Base-by-base conservation (phyloP, 306 rosid species). In the Corylus americana region DNA sequence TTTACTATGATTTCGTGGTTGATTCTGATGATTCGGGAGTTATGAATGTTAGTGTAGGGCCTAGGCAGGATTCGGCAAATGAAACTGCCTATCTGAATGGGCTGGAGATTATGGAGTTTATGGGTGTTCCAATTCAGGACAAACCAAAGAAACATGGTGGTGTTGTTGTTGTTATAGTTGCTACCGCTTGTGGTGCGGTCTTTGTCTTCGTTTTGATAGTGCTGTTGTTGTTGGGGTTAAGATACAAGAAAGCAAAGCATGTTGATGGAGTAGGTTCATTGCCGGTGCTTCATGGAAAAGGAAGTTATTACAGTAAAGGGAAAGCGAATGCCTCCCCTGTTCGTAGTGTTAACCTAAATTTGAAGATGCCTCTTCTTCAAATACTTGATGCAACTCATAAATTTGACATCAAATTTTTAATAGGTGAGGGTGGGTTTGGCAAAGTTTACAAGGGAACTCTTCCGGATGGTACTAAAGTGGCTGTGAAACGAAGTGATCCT, bases 381-480 rank as follows among this genome's bases (percentile, higher is more conserved):
- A 73, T 89, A 70, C 89, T 73, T n/a, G 7, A 50, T 0, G 92
- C 89, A 2, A 89, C 92, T 1, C 74, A 73, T 53, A 83, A 81
- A 25, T 89, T 89, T 9, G 71, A 83, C 3, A 53, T 51, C 4
- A 79, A 79, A 50, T 39, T 81, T 59, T 42, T 87, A 10, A 82
- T 87, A n/a, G 88, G 90, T 5, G 83, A 74, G 78, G 90, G 92
- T 44, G 92, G 92, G 42, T 89, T 89, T 73, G 92, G 92, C 37
- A 78, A 42, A 20, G 92, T 89, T 35, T 89, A 89, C 16, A 78
- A 78, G 70, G 92, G 89, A 44, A 74, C 69, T 79, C 86, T 89
- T 76, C 66, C 14, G 74, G 59, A 79, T 58, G 89, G 89, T 25
- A 4, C n/a, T 29, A 78, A 1, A 63, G 90, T 85, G 59, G 92